Conservation (phyloP, 257 asterid species). For the Linderniella brevidens region DNA sequence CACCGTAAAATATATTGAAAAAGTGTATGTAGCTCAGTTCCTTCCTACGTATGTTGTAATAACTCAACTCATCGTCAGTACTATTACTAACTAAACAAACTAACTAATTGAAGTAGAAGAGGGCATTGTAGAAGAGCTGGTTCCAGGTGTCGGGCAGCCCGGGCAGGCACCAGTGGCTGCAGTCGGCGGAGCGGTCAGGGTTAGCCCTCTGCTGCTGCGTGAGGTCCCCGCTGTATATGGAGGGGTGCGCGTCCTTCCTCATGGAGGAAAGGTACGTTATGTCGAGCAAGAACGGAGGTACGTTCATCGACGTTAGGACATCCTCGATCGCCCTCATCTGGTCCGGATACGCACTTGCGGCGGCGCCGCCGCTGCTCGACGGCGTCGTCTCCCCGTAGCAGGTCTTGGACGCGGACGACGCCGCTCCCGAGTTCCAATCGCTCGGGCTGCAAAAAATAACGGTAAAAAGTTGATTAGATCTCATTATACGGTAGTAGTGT, state of each 20-base stretch:
- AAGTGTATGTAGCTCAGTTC: too few species aligned
- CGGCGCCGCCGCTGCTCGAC: slow-evolving; percentile 19
- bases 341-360: slow-evolving; percentile 37
- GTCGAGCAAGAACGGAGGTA: slow-evolving; percentile 66
- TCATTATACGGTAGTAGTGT: too few species aligned
- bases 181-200: slow-evolving; percentile 80
- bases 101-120: slow-evolving; percentile 32
- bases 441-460: slow-evolving; percentile 44
- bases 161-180: slow-evolving; percentile 98
- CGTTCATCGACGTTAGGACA: slow-evolving; percentile 42
- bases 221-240: slow-evolving; percentile 76
- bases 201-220: slow-evolving; percentile 56
- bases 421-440: slow-evolving; percentile 50
- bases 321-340: slow-evolving; percentile 47
- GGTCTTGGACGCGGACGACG: slow-evolving; percentile 36
- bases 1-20: too few species aligned
- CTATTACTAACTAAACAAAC: too few species aligned
- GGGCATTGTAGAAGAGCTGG: slow-evolving; percentile 59
- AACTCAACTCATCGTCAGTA: too few species aligned
- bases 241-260: slow-evolving; percentile 95
- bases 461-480: too few species aligned
- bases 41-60: too few species aligned
- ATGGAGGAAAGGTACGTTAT: slow-evolving; percentile 74
- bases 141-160: slow-evolving; percentile 98
- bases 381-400: slow-evolving; percentile 87